Evolutionary conservation across 805 yeast genomes (phyloP).

Genomic region (Wickerhamomyces canadensis): DNA sequence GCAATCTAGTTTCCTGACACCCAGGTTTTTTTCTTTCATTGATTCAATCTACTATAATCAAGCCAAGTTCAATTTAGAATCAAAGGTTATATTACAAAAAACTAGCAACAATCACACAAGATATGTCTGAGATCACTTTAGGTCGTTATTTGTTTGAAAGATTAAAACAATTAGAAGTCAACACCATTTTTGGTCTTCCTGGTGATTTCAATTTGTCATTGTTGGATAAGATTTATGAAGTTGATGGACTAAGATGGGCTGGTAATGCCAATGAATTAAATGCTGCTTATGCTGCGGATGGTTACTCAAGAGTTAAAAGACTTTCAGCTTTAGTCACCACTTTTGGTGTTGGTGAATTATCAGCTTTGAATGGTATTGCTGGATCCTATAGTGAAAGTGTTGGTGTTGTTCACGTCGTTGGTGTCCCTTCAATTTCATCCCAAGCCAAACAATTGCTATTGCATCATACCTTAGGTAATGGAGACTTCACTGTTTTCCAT

Average conservation of each 20-base stretch:
- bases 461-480: constrained; percentile 83
- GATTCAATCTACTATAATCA: neutral
- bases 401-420: constrained; percentile 78
- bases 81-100: no score
- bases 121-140: constrained; percentile 47
- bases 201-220: constrained; percentile 76
- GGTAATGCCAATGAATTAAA: constrained; percentile 89
- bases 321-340: constrained; percentile 74
- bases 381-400: constrained; percentile 90
- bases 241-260: constrained; percentile 77
- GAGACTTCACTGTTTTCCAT: constrained; percentile 74
- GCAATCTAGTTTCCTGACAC: no score
- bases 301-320: constrained; percentile 78
- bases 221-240: constrained; percentile 68
- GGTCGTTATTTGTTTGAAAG: constrained; percentile 79
- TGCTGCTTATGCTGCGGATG: constrained; percentile 87
- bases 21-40: no score
- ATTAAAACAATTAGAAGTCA: constrained; percentile 63
- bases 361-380: constrained; percentile 81
- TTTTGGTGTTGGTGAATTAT: constrained; percentile 86
- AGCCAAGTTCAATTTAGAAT: no score
- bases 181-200: constrained; percentile 74
- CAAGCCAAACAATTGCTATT: constrained; percentile 67
- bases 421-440: constrained; percentile 74
- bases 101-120: neutral